Evolutionary conservation across 2,329 filamentous ascomycete species (phyloP).

Genomic region (Alternaria ethzedia): DNA sequence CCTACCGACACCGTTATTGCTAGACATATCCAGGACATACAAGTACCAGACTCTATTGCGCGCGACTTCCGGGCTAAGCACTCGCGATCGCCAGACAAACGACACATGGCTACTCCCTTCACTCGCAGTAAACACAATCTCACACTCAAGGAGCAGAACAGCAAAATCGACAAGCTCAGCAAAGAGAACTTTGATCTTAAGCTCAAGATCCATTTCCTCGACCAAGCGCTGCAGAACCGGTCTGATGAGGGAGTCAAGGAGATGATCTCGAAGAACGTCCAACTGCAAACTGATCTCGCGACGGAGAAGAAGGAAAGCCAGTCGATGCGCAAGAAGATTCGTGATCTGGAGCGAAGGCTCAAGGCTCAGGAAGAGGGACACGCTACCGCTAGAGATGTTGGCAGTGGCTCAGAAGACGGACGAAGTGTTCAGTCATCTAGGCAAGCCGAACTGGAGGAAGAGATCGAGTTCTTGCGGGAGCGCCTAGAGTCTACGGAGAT

Average conservation of each 20-base stretch:
- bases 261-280: conserved; percentile 97
- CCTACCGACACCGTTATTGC: conserved; percentile 89
- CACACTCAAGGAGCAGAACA: conserved; percentile 96
- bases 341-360: conserved; percentile 84
- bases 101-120: conserved; percentile 48
- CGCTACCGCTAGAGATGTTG: conserved; percentile 52
- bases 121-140: conserved; percentile 57
- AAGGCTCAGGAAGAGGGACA: conserved; percentile 63
- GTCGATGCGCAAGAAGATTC: conserved; percentile 76
- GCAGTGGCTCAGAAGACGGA: conserved; percentile 58
- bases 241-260: conserved; percentile 97
- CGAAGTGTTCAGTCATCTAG: conserved; percentile 62
- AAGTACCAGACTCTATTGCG: conserved; percentile 86
- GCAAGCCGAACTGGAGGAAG: conserved; percentile 77
- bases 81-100: conserved; percentile 67
- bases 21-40: conserved; percentile 86
- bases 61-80: conserved; percentile 83
- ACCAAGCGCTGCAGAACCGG: conserved; percentile 88
- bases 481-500: conserved; percentile 82
- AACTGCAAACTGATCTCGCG: conserved; percentile 87
- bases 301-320: conserved; percentile 92
- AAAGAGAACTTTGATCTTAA: conserved; percentile 99
- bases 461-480: conserved; percentile 83
- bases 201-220: conserved; percentile 96
- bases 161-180: conserved; percentile 91